Base-by-base conservation (phyloP, 2,329 filamentous ascomycete genomes). In the Beauveria australis region DNA sequence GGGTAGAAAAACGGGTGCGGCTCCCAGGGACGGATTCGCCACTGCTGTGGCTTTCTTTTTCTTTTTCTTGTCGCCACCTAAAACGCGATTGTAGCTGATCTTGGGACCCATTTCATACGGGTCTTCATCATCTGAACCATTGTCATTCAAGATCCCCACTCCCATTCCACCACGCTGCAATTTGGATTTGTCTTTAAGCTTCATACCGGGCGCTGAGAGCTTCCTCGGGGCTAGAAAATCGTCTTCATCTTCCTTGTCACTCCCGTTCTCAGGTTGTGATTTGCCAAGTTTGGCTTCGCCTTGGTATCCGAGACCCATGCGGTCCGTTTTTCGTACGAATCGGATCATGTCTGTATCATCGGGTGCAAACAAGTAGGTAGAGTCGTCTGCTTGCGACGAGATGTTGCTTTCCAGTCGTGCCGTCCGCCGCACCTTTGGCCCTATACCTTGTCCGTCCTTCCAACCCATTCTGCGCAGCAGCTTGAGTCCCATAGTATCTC, bases 381-480 rank as follows among this genome's bases (percentile, higher is more conserved):
- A 75, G 12, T 76, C 70, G 49, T 74, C 74, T 18, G 75, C 69
- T 22, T 75, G 74, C 18, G 71, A 72, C 0, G 69, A 67, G 6
- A 69, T 68, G 28, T 71, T 72, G 48, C 75, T 49, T 33, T 72
- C 88, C 16, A 93, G 79, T 53, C 88, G 81, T 43, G 92, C 91
- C 70, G 80, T 81, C 53, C 94, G 83, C 59, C 86, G 85, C 40
- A 97, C 78, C 73, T 91, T 96, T 24, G 92, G 91, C 0, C 94
- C 94, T 63, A 97, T 86, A 3, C 94, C 94, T 73, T 97, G 92
- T 1, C 92, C 93, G 64, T 93, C 89, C 68, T 88, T 89, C 94
- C 94, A 99, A 18, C 93, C 94, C 93, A 99, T 97, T 68, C 83
- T 89, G 70, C 89, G 90, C 62, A 97, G 77, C 18, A 99, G 78